phyloP scores from a whole-genome alignment of 2,329 filamentous ascomycete species.

The Penicillium fuscoglaucum region DNA sequence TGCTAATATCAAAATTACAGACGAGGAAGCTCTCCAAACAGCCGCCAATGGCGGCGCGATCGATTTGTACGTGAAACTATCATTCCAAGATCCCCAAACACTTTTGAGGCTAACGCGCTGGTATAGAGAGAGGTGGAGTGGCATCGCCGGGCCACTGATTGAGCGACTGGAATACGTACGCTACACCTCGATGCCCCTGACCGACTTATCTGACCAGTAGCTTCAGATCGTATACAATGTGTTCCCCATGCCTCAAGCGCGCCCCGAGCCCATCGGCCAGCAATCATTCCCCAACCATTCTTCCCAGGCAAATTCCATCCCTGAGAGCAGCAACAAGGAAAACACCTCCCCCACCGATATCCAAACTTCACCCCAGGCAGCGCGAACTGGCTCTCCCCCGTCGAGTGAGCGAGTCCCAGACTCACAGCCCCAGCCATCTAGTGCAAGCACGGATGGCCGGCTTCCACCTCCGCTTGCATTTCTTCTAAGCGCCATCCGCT shows the following conservation, averaged over 20 bases:
- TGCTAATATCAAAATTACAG: conserved; percentile 27
- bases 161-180: conserved; percentile 66
- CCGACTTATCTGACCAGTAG: conserved; percentile 8
- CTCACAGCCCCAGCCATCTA: conserved; percentile 45
- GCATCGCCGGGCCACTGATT: conserved; percentile 64
- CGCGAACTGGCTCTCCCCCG: conserved; percentile 36
- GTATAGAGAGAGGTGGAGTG: conserved; percentile 67
- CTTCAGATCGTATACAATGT: conserved; percentile 71
- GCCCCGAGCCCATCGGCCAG: conserved; percentile 31
- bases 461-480: conserved; percentile 65
- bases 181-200: not conserved
- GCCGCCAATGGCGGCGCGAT: conserved; percentile 61
- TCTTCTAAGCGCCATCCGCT: conserved; percentile 61
- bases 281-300: conserved; percentile 25
- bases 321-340: conserved; percentile 42
- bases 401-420: conserved; percentile 45
- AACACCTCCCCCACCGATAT: conserved; percentile 33
- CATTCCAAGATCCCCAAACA: conserved; percentile 5
- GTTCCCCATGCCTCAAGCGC: conserved; percentile 69
- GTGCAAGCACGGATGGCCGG: conserved; percentile 47
- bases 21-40: conserved; percentile 56
- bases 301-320: conserved; percentile 28
- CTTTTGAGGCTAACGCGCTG: conserved; percentile 34
- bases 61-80: conserved; percentile 52
- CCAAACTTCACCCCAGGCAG: conserved; percentile 41